Evolutionary conservation across 2,329 filamentous ascomycete species (phyloP).

Genomic region (Aspergillus piperis): DNA sequence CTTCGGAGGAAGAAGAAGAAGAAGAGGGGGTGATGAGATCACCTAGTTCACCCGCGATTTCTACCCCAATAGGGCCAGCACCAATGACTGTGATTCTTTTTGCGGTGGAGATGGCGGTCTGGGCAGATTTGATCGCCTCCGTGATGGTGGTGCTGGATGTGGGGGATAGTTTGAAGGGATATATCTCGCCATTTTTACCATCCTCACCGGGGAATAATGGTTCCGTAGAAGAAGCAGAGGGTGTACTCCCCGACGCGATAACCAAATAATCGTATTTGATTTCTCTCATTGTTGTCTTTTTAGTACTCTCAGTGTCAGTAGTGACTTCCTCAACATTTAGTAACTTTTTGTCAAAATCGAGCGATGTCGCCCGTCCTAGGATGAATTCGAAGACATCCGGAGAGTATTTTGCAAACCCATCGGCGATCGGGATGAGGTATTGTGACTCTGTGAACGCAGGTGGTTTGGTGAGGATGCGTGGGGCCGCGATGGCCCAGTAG

Average conservation of each 20-base stretch:
- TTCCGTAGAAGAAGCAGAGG: conserved; percentile 32
- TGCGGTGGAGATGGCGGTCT: conserved; percentile 39
- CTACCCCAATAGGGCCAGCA: conserved; percentile 52
- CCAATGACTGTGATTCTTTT: conserved; percentile 51
- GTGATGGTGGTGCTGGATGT: background rate
- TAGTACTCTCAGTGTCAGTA: too few relatives aligned
- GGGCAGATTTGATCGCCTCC: conserved; percentile 42
- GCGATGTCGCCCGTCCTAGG: conserved; percentile 49
- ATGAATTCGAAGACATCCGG: conserved; percentile 53
- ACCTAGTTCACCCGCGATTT: conserved; percentile 52
- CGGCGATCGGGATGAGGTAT: conserved; percentile 52
- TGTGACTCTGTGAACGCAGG: conserved; percentile 50
- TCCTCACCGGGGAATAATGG: background rate
- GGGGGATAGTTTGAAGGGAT: background rate
- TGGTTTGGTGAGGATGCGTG: conserved; percentile 54
- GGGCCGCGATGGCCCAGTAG: conserved; percentile 57
- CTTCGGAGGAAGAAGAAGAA: background rate
- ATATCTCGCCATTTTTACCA: background rate
- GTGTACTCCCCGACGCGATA: conserved; percentile 57
- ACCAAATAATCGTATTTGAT: conserved; percentile 58
- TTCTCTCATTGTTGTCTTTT: conserved; percentile 10
- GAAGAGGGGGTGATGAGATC: conserved; percentile 26
- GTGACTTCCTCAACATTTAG: conserved; percentile 40
- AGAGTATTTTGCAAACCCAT: conserved; percentile 54
- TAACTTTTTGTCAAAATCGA: conserved; percentile 48